A percentile compares a stretch with the other conserved stretches of the same genome.
phyloP scores from a whole-genome alignment of 768 basidiomycete genomes.

The Tulasnella sp. region DNA sequence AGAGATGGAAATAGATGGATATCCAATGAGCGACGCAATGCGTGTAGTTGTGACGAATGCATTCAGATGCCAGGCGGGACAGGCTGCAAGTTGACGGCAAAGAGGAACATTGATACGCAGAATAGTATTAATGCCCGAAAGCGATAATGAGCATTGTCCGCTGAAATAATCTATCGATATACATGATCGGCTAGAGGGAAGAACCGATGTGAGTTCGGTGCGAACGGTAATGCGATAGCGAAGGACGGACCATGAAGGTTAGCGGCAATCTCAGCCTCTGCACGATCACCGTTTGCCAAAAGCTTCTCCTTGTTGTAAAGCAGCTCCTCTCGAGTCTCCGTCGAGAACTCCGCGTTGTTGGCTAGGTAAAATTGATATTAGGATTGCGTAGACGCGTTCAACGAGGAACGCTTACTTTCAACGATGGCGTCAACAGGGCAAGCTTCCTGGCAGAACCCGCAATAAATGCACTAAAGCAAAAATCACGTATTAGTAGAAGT shows the following conservation, averaged over 20 bases:
- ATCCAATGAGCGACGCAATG: not conserved
- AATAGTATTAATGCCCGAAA: not conserved
- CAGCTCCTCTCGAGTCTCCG: slow-evolving; percentile 96
- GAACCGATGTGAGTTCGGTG: not conserved
- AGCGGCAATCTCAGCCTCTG: slow-evolving; percentile 96
- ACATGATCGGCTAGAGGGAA: slow-evolving; percentile 69
- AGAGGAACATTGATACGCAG: not conserved
- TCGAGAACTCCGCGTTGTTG: slow-evolving; percentile 96
- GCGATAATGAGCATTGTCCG: not conserved
- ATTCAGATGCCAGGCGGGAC: not conserved
- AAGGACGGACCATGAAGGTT: slow-evolving; percentile 67
- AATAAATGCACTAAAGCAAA: slow-evolving; percentile 82
- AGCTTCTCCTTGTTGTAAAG: slow-evolving; percentile 99
- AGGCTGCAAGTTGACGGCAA: not conserved
- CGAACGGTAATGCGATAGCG: not conserved
- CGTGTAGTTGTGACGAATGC: not conserved
- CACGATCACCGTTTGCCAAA: slow-evolving; percentile 90
- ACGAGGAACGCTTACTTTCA: slow-evolving; percentile 65
- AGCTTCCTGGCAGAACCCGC: slow-evolving; percentile 99
- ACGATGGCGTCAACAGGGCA: slow-evolving; percentile 99
- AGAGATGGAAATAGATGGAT: not conserved
- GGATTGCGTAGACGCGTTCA: slow-evolving; percentile 27
- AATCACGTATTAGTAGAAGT: not conserved
- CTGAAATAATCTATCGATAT: slow-evolving; percentile 54
- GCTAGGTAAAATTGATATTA: slow-evolving; percentile 47